These are phyloP conservation scores for Pseudonitzschia multiseries DNA, from an alignment of 108 stramenopile species.

Conservation along the genomic window DNA sequence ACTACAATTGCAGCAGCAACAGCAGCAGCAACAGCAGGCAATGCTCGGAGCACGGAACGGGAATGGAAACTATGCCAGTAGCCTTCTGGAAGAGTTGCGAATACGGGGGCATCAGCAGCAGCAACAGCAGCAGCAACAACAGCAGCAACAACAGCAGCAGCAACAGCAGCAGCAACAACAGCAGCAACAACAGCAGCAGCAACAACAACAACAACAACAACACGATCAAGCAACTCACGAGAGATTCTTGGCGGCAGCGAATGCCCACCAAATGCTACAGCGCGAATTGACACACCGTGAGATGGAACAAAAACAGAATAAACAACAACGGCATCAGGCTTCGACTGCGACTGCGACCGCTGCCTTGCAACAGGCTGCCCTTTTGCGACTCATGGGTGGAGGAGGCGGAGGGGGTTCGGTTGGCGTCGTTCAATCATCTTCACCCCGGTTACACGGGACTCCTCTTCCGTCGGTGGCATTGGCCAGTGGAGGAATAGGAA, in stretches of 20 bases:
- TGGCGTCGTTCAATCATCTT: background rate
- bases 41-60: no score
- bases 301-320: background rate
- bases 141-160: no score
- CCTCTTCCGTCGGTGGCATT: background rate
- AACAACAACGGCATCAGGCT: background rate
- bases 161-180: no score
- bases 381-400: conserved; percentile 7
- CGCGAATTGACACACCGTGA: background rate
- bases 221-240: background rate
- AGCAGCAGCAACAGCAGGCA: background rate
- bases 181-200: no score
- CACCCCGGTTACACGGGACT: background rate
- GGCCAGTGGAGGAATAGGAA: background rate
- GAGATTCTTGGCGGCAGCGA: background rate
- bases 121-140: no score
- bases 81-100: no score
- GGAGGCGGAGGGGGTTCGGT: background rate
- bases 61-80: no score
- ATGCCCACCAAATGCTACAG: background rate
- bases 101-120: no score
- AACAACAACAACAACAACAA: conserved; percentile 1
- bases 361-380: background rate
- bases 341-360: no score
- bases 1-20: conserved; percentile 4